These are phyloP conservation scores for Beauveria medogensis DNA, from an alignment of 2,329 filamentous ascomycete genomes.

Conservation along the genomic window DNA sequence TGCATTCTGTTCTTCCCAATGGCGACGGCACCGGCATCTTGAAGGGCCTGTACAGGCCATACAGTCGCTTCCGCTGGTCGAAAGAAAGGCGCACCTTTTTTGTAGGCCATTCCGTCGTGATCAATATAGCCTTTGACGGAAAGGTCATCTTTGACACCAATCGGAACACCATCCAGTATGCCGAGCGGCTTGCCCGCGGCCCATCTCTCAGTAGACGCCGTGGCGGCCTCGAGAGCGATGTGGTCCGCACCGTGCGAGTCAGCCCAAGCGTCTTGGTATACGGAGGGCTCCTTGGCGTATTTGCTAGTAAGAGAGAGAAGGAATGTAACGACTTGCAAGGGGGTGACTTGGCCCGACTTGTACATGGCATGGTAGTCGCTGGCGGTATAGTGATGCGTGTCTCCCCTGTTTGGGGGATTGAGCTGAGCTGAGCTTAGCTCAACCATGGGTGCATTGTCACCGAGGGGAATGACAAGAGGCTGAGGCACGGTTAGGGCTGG, in stretches of 20 bases:
- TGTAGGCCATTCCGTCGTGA: slow-evolving; percentile 55
- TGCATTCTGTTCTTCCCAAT: slow-evolving; percentile 75
- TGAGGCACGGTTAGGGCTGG: slow-evolving; percentile 18
- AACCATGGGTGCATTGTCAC: slow-evolving; percentile 28
- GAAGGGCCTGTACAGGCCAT: slow-evolving; percentile 64
- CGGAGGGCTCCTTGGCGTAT: slow-evolving; percentile 42
- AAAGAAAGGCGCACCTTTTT: slow-evolving; percentile 45
- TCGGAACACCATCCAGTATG: slow-evolving; percentile 71
- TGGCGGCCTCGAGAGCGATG: slow-evolving; percentile 57
- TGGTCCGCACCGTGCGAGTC: slow-evolving; percentile 50
- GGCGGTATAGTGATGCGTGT: slow-evolving; percentile 56
- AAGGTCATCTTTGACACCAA: slow-evolving; percentile 78
- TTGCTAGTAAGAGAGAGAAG: slow-evolving; percentile 64
- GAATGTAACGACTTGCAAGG: slow-evolving; percentile 60
- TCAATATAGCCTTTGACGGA: slow-evolving; percentile 62
- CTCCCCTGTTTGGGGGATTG: slow-evolving; percentile 30
- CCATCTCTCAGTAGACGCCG: slow-evolving; percentile 66
- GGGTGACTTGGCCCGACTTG: slow-evolving; percentile 60
- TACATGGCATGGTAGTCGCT: slow-evolving; percentile 74
- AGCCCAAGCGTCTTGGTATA: slow-evolving; percentile 68
- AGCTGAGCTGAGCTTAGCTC: slow-evolving; percentile 34
- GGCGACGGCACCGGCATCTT: slow-evolving; percentile 66
- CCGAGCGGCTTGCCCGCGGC: slow-evolving; percentile 56
- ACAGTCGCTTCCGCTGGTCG: slow-evolving; percentile 45
- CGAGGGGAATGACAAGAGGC: slow-evolving; percentile 50